Evolutionary conservation across 2,329 filamentous ascomycete species (phyloP).

Genomic region (Cyclaneusma minus): DNA sequence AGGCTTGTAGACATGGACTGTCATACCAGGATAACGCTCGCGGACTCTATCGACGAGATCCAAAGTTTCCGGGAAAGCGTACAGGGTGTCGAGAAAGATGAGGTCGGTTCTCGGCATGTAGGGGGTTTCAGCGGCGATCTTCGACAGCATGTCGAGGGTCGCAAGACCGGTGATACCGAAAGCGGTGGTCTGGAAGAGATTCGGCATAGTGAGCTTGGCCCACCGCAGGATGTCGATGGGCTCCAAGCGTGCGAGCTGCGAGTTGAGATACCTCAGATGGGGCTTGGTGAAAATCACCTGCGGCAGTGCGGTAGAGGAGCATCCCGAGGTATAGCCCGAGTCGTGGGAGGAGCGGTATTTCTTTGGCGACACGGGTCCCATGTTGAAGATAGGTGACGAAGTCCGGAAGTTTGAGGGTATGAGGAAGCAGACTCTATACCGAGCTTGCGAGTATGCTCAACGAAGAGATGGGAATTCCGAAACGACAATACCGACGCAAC

Average conservation of each 20-base stretch:
- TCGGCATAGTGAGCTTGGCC: constrained; percentile 80
- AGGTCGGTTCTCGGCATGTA: constrained; percentile 44
- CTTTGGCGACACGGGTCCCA: no score
- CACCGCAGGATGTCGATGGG: constrained; percentile 86
- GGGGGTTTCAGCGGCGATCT: constrained; percentile 49
- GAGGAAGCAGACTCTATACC: no score
- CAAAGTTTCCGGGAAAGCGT: constrained; percentile 69
- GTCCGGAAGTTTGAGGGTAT: no score
- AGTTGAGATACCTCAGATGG: constrained; percentile 83
- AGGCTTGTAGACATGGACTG: constrained; percentile 82
- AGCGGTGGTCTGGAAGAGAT: constrained; percentile 74
- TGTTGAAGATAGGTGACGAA: no score
- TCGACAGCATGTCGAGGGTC: constrained; percentile 73
- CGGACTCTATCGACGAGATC: constrained; percentile 60
- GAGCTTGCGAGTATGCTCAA: no score
- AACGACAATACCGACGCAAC: no score
- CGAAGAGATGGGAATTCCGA: no score
- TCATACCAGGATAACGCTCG: constrained; percentile 60
- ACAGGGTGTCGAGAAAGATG: constrained; percentile 72
- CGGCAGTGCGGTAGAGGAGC: constrained; percentile 49
- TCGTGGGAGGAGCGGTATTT: constrained; percentile 33
- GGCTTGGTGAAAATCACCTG: constrained; percentile 73
- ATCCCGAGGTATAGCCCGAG: constrained; percentile 65
- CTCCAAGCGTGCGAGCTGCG: constrained; percentile 73
- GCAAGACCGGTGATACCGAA: constrained; percentile 71